A percentile compares a stretch with the other conserved stretches of the same genome.
Evolutionary conservation across 1,139 yeast species (phyloP).

Genomic region (Trichomonascaceae sp.): DNA sequence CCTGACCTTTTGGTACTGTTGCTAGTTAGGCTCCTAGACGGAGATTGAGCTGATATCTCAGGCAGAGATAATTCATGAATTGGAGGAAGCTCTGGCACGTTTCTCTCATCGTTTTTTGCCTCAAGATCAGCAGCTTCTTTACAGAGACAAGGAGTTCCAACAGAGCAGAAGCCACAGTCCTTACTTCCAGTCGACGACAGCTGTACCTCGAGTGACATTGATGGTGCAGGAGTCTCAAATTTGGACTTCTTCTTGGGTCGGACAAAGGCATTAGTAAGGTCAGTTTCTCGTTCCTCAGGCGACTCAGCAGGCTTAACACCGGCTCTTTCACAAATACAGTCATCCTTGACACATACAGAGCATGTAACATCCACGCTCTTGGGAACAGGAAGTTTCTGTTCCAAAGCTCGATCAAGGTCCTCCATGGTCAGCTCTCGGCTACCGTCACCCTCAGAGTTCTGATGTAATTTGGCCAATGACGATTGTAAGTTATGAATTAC

Average conservation of each 20-base stretch:
- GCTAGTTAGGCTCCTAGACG: constrained; percentile 4
- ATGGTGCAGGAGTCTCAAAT: neutral
- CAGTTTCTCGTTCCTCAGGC: constrained; percentile 28
- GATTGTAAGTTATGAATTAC: constrained; percentile 25
- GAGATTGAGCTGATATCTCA: constrained; percentile 11
- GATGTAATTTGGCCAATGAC: constrained; percentile 21
- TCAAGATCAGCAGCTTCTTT: constrained; percentile 7
- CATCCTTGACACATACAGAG: constrained; percentile 63
- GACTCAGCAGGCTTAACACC: constrained; percentile 33
- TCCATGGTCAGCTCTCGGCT: constrained; percentile 27
- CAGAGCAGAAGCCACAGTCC: constrained; percentile 89
- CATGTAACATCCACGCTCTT: constrained; percentile 37
- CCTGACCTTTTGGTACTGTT: constrained; percentile 30
- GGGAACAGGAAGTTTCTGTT: constrained; percentile 34
- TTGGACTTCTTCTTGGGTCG: constrained; percentile 13
- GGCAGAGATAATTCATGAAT: constrained; percentile 11
- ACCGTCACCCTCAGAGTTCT: neutral
- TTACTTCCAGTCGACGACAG: constrained; percentile 7
- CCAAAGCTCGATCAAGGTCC: constrained; percentile 35
- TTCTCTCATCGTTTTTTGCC: constrained; percentile 43
- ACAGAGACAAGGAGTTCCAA: constrained; percentile 88
- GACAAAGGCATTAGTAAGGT: constrained; percentile 27
- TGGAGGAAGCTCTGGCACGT: constrained; percentile 45
- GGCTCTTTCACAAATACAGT: constrained; percentile 62
- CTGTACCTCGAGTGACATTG: neutral